These are phyloP conservation scores for Monilinia fructigena DNA, from an alignment of 2,329 filamentous ascomycete genomes.

Conservation along the genomic window DNA sequence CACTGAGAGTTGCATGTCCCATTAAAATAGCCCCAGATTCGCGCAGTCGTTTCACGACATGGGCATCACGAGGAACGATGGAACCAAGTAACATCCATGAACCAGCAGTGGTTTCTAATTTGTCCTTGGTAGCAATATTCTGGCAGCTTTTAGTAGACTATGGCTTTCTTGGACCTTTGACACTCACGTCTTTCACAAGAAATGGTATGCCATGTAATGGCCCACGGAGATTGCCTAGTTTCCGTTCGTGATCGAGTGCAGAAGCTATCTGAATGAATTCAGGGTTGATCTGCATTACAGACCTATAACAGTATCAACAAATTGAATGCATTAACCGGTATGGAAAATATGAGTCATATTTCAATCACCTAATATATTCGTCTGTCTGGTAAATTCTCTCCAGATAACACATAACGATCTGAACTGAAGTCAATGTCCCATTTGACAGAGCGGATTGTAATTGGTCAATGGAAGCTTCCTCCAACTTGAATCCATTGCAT, in stretches of 20 bases:
- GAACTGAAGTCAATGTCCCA: slow-evolving; percentile 56
- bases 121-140: slow-evolving; percentile 66
- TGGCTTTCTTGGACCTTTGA: background rate
- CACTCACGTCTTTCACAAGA: slow-evolving; percentile 61
- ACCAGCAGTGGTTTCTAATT: slow-evolving; percentile 72
- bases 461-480: slow-evolving; percentile 68
- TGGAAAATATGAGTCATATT: background rate
- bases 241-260: slow-evolving; percentile 59
- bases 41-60: slow-evolving; percentile 60
- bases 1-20: slow-evolving; percentile 68
- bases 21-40: slow-evolving; percentile 62
- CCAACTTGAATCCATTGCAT: slow-evolving; percentile 60
- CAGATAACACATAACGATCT: slow-evolving; percentile 63
- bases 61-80: slow-evolving; percentile 65
- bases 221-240: slow-evolving; percentile 55
- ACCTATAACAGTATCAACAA: slow-evolving; percentile 40
- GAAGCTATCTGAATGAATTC: slow-evolving; percentile 63
- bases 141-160: background rate
- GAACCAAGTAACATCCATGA: slow-evolving; percentile 65
- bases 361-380: slow-evolving; percentile 58
- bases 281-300: slow-evolving; percentile 66
- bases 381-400: slow-evolving; percentile 60
- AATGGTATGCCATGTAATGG: slow-evolving; percentile 75
- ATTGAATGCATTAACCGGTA: background rate
- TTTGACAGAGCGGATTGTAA: slow-evolving; percentile 58